Evolutionary conservation across 2,329 filamentous ascomycete genomes (phyloP).

Genomic region (Cladophialophora bantiana): DNA sequence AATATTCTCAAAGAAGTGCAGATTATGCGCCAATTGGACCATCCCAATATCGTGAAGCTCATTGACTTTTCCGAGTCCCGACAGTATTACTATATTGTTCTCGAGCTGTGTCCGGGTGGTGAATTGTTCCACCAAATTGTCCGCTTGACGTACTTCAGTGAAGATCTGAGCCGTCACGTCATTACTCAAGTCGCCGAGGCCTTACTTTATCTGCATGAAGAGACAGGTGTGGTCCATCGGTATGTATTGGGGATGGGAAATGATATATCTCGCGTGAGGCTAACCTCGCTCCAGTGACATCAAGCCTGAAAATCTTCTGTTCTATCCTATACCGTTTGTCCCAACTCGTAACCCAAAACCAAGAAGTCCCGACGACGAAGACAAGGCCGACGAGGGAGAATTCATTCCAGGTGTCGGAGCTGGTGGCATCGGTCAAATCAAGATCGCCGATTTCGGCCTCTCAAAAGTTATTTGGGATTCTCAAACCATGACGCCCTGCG

Average conservation of each 20-base stretch:
- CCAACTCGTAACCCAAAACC: slow-evolving; percentile 82
- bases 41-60: slow-evolving; percentile 93
- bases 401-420: slow-evolving; percentile 81
- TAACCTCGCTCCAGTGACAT: slow-evolving; percentile 72
- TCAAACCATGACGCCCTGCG: slow-evolving; percentile 98
- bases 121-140: slow-evolving; percentile 99
- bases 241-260: slow-evolving; percentile 57
- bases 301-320: slow-evolving; percentile 94
- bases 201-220: slow-evolving; percentile 91
- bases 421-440: slow-evolving; percentile 92
- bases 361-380: slow-evolving; percentile 86
- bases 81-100: slow-evolving; percentile 97
- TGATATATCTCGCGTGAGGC: neutral
- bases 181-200: slow-evolving; percentile 95
- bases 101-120: slow-evolving; percentile 92
- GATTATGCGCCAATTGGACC: slow-evolving; percentile 96
- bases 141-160: slow-evolving; percentile 96
- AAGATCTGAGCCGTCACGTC: slow-evolving; percentile 91
- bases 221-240: slow-evolving; percentile 95
- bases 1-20: slow-evolving; percentile 99
- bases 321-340: slow-evolving; percentile 82
- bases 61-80: slow-evolving; percentile 91
- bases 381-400: slow-evolving; percentile 96
- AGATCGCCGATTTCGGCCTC: slow-evolving; percentile 96
- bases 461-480: slow-evolving; percentile 99